These are phyloP conservation scores for Aureobasidium subglaciale DNA, from an alignment of 2,329 filamentous ascomycete genomes.

Conservation along the genomic window DNA sequence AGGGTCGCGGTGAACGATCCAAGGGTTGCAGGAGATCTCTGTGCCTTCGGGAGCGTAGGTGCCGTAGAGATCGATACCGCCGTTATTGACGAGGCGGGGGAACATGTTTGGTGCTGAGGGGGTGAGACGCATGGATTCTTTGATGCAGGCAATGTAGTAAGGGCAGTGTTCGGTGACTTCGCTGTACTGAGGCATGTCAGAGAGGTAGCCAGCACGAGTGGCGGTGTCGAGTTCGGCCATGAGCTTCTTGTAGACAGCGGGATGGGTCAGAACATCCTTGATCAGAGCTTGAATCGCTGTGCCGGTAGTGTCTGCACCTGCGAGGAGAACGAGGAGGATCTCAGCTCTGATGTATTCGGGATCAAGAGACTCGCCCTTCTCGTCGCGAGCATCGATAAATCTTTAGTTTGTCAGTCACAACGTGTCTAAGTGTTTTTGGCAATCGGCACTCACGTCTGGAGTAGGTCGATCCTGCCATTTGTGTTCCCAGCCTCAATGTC, in stretches of 20 bases:
- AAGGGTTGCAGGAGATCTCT: constrained; percentile 15
- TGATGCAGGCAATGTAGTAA: constrained; percentile 11
- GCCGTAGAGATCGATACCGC: constrained; percentile 18
- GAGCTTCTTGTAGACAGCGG: constrained; percentile 35
- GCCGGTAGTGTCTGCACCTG: constrained; percentile 46
- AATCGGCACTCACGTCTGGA: constrained; percentile 40
- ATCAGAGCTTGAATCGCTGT: constrained; percentile 33
- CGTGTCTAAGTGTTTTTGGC: not conserved
- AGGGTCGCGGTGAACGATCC: constrained; percentile 17
- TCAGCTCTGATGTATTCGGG: constrained; percentile 49
- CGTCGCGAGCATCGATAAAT: constrained; percentile 32
- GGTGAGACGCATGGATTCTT: constrained; percentile 10
- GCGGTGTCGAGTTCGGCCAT: constrained; percentile 40
- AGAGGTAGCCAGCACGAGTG: constrained; percentile 16
- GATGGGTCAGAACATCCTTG: constrained; percentile 17
- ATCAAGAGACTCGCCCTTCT: constrained; percentile 39
- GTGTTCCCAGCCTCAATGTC: constrained; percentile 43
- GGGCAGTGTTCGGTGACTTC: constrained; percentile 2
- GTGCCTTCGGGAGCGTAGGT: constrained; percentile 20
- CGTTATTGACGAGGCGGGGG: constrained; percentile 1
- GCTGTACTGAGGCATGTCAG: not conserved
- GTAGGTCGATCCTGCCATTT: constrained; percentile 42
- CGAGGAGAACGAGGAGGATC: constrained; percentile 45
- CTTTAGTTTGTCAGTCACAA: constrained; percentile 14
- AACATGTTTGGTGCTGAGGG: constrained; percentile 11